phyloP scores from a whole-genome alignment of 257 asterid genomes.

The Cruciata laevipes region DNA sequence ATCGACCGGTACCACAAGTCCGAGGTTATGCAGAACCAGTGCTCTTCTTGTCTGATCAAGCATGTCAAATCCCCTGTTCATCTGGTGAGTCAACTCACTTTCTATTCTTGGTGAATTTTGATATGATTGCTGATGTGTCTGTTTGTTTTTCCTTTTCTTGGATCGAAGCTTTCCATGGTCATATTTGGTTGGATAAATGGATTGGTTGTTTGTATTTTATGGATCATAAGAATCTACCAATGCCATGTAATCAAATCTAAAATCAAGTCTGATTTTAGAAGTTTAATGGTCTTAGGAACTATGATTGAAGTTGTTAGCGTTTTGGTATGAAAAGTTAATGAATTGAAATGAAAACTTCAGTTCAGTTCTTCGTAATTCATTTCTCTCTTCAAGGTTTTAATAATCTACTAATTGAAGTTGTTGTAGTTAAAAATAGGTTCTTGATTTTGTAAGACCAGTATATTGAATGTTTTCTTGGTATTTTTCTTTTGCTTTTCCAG shows the following conservation, averaged over 20 bases:
- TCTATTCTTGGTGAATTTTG: conserved; percentile 2
- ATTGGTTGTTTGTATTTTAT: background rate
- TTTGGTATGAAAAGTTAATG: background rate
- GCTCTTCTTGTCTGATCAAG: conserved; percentile 65
- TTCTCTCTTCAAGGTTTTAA: background rate
- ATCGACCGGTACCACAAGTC: background rate
- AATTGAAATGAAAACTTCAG: too few relatives aligned
- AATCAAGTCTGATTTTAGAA: background rate
- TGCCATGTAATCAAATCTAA: background rate
- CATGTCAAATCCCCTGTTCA: conserved; percentile 86
- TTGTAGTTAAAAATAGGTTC: background rate
- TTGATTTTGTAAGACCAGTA: background rate
- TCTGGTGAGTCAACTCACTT: conserved; percentile 37
- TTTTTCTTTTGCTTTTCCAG: conserved; percentile 24
- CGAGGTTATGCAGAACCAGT: conserved; percentile 25
- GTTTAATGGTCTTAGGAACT: background rate
- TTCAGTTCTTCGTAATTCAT: background rate
- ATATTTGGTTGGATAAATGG: background rate
- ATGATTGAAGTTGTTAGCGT: background rate
- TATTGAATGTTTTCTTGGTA: background rate
- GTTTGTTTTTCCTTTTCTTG: background rate
- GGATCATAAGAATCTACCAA: background rate
- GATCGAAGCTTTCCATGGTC: background rate
- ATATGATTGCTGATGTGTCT: background rate
- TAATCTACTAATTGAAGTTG: background rate